Base-by-base conservation (phyloP, 2,329 filamentous ascomycete genomes). In the Amphichorda felina region DNA sequence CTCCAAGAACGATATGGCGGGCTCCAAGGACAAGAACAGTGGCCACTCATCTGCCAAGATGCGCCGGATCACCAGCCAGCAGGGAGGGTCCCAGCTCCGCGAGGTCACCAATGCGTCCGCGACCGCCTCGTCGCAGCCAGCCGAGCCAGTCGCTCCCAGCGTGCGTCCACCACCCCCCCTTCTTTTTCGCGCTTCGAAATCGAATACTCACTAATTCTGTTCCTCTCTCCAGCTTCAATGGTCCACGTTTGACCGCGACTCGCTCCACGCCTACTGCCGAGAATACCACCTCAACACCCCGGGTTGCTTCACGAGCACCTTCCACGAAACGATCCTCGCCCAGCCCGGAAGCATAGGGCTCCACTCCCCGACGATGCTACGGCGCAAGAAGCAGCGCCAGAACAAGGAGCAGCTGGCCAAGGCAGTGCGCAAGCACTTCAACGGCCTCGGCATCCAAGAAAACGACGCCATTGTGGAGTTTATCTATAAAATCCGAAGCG, bases 401-500 rank as follows among this genome's bases (percentile, higher is more conserved):
- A 73, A 71, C 48, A 82, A 82, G 51, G 78, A 85, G 26, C 72
- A 82, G 44, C 64, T 93, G 37, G 80, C 81, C 8, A 68, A 76
- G 44, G 69, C 74, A 2, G 80, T 88, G 33, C 70, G 83, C 43
- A 88, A 86, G 54, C 82, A 91, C 57, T 91, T 91, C 61, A 91
- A 91, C 51, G 76, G 75, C 24, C 68, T 83, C 44, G 81, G 80
- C 13, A 74, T 89, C 28, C 79, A 78, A 43, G 85, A 93, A 61
- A 86, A 79, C 51, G 84, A 91, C 47, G 79, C 87, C 44, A 81
- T 91, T 38, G 81, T 88, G 38, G 81, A 83, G 43, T 75, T 86
- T 51, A 65, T 87, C 41, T 83, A 85, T 64, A 82, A 77, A 50
- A 69, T 83, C 21, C 54, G 55, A 17, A 54, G 53, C 41, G 52